These are phyloP conservation scores for Arabidopsis hybrid DNA, from an alignment of 441 rosid species.

Conservation along the genomic window DNA sequence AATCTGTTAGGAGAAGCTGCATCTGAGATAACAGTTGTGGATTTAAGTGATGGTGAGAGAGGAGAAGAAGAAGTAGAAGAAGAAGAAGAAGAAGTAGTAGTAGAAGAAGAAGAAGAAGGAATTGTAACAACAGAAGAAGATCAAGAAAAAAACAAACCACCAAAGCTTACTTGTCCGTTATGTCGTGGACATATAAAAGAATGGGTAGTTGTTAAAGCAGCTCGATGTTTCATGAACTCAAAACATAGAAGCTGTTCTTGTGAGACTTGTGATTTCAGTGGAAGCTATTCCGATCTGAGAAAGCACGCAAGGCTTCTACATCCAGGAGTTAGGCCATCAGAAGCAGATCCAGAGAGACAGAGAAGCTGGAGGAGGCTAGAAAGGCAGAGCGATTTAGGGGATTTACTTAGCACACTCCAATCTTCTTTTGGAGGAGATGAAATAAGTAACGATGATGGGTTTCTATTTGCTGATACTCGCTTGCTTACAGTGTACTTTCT, in stretches of 20 bases:
- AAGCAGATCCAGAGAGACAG: conserved; percentile 88
- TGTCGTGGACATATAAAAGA: conserved; percentile 89
- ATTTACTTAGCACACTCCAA: conserved; percentile 87
- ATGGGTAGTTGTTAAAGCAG: conserved; percentile 79
- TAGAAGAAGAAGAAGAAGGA: conserved; percentile 45
- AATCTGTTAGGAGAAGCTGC: conserved; percentile 23
- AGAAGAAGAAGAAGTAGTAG: conserved; percentile 30
- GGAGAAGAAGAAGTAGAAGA: conserved; percentile 25
- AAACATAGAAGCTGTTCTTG: conserved; percentile 89
- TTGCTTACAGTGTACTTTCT: conserved; percentile 91
- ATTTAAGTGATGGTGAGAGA: conserved; percentile 47
- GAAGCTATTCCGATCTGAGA: conserved; percentile 83
- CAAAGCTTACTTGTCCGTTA: conserved; percentile 79
- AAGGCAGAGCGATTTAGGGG: conserved; percentile 97
- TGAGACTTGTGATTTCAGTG: conserved; percentile 84
- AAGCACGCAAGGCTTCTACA: conserved; percentile 91
- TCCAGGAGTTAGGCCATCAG: conserved; percentile 88
- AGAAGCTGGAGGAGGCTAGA: conserved; percentile 94
- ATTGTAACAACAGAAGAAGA: conserved; percentile 41
- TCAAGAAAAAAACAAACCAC: conserved; percentile 50
- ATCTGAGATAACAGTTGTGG: conserved; percentile 46
- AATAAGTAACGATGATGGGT: conserved; percentile 62
- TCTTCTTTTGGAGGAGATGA: conserved; percentile 90
- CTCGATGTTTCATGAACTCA: conserved; percentile 84
- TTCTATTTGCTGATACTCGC: conserved; percentile 61